Percentiles rank a stretch among this genome's conserved stretches.
These are phyloP conservation scores for Blastomyces gilchristii DNA, from an alignment of 2,329 filamentous ascomycete genomes.

Conservation along the genomic window DNA sequence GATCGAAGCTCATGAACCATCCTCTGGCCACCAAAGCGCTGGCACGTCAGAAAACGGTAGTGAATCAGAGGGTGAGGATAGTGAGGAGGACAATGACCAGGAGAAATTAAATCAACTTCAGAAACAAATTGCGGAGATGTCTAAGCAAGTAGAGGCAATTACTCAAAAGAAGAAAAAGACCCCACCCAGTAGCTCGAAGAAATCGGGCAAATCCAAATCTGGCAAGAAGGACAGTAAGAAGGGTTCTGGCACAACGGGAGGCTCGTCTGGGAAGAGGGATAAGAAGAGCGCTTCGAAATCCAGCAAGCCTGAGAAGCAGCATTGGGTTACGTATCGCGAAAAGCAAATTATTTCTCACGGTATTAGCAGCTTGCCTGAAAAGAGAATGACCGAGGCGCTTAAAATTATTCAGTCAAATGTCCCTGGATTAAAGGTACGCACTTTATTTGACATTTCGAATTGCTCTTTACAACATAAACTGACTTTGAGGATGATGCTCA, in stretches of 20 bases:
- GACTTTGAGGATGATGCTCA: slow-evolving; percentile 13
- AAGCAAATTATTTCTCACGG: slow-evolving; percentile 85
- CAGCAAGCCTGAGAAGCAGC: slow-evolving; percentile 43
- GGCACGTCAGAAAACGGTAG: slow-evolving; percentile 57
- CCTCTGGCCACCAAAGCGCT: slow-evolving; percentile 55
- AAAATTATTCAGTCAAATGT: slow-evolving; percentile 81
- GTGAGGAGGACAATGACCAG: slow-evolving; percentile 52
- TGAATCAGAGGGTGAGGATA: slow-evolving; percentile 61
- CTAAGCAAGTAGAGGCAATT: slow-evolving; percentile 51
- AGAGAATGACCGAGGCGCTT: slow-evolving; percentile 69
- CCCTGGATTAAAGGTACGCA: slow-evolving; percentile 55
- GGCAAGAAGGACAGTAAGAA: slow-evolving; percentile 39
- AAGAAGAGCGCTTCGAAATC: slow-evolving; percentile 33
- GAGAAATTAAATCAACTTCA: slow-evolving; percentile 56
- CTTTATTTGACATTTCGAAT: neutral
- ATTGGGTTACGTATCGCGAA: slow-evolving; percentile 63
- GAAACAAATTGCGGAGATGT: slow-evolving; percentile 63
- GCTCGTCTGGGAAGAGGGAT: slow-evolving; percentile 48
- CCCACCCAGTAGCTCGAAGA: slow-evolving; percentile 42
- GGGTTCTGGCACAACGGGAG: slow-evolving; percentile 16
- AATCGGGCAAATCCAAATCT: slow-evolving; percentile 34
- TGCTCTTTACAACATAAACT: slow-evolving; percentile 8
- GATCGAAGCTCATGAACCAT: slow-evolving; percentile 62
- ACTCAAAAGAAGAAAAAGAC: slow-evolving; percentile 51
- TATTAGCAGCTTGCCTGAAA: slow-evolving; percentile 68